Conservation (phyloP, 2,329 filamentous ascomycete genomes). For the Fusarium anthophilum region DNA sequence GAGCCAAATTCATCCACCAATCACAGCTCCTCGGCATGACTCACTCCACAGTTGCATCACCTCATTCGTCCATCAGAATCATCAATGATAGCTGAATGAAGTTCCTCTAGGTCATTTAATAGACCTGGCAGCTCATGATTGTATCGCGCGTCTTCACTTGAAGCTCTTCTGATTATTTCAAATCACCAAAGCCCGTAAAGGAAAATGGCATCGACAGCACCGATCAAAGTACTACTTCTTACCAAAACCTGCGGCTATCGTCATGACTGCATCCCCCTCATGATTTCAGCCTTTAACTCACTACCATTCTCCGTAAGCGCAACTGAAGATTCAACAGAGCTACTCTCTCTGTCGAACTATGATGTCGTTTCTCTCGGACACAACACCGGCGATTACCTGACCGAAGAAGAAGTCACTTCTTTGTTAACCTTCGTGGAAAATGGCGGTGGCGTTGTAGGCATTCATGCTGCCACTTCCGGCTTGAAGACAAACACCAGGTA, state of each 20-base stretch:
- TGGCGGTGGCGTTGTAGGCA: constrained; percentile 23
- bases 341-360: not conserved
- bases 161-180: accelerated
- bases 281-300: constrained; percentile 1
- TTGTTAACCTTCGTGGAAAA: not conserved
- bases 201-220: not conserved
- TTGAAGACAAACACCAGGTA: not conserved
- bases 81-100: too few relatives aligned
- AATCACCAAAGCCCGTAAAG: accelerated
- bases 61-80: not conserved
- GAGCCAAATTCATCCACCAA: not conserved
- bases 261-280: constrained; percentile 13
- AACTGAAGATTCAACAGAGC: constrained; percentile 6
- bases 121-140: not conserved
- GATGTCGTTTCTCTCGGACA: constrained; percentile 14
- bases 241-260: constrained; percentile 26
- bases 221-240: constrained; percentile 7
- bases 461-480: constrained; percentile 20
- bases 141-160: not conserved
- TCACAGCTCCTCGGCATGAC: not conserved
- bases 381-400: constrained; percentile 9
- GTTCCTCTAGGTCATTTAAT: not conserved
- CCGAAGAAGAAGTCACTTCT: not conserved
- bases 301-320: not conserved
- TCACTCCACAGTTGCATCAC: not conserved